These are phyloP conservation scores for Colletotrichum shisoi DNA, from an alignment of 2,329 filamentous ascomycete genomes.

Conservation along the genomic window DNA sequence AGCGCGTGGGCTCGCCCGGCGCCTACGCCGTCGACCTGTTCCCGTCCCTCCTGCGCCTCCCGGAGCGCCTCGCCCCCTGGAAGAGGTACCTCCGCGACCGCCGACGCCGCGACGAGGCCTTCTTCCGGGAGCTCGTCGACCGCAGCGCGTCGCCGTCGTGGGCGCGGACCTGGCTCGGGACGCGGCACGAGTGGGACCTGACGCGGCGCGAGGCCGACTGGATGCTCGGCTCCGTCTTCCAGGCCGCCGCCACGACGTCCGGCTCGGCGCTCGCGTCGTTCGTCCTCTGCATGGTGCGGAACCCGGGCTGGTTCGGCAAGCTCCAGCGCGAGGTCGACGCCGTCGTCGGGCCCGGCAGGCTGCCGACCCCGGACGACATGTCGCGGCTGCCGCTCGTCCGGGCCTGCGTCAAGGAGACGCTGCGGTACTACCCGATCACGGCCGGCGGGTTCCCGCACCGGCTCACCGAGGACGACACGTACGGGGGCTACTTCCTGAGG, in stretches of 20 bases:
- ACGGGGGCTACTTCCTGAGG: slow-evolving; percentile 60
- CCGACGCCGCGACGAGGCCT: slow-evolving; percentile 34
- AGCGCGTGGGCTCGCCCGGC: slow-evolving; percentile 45
- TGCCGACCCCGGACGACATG: slow-evolving; percentile 50
- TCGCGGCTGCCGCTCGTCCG: slow-evolving; percentile 50
- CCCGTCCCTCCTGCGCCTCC: slow-evolving; percentile 45
- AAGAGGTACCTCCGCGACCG: slow-evolving; percentile 40
- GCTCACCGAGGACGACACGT: slow-evolving; percentile 59
- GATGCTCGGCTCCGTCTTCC: slow-evolving; percentile 48
- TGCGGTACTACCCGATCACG: slow-evolving; percentile 60
- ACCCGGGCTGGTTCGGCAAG: slow-evolving; percentile 48
- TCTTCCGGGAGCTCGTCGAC: slow-evolving; percentile 30
- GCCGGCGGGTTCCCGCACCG: slow-evolving; percentile 58
- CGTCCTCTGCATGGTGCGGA: slow-evolving; percentile 44
- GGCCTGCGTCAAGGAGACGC: slow-evolving; percentile 54
- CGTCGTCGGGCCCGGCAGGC: slow-evolving; percentile 48
- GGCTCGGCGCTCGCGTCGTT: slow-evolving; percentile 45
- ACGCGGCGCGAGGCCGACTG: slow-evolving; percentile 44
- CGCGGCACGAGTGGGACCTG: slow-evolving; percentile 33
- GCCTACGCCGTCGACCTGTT: slow-evolving; percentile 49
- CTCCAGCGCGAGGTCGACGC: slow-evolving; percentile 53
- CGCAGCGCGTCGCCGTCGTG: slow-evolving; percentile 29
- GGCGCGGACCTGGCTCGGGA: slow-evolving; percentile 22
- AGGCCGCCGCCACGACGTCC: slow-evolving; percentile 51
- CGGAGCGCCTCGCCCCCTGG: slow-evolving; percentile 43